Percentiles rank a stretch among this genome's conserved stretches.
Evolutionary conservation across 805 yeast genomes (phyloP).

Genomic region (Suhomyces tanzawaensis): DNA sequence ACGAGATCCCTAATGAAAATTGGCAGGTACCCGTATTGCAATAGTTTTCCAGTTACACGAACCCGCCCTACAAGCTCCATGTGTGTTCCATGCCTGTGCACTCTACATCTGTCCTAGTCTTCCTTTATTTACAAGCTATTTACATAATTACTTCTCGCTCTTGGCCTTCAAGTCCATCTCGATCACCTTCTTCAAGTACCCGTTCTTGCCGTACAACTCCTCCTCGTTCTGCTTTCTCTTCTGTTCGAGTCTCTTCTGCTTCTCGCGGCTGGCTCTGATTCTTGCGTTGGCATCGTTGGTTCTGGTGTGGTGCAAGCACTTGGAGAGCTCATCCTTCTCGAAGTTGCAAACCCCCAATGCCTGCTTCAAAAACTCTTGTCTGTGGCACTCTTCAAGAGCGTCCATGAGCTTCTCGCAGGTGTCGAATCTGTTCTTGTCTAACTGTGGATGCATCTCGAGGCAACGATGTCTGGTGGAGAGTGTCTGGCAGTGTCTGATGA

Average conservation of each 20-base stretch:
- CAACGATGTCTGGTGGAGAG: too few species aligned
- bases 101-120: not conserved
- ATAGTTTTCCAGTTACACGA: too few species aligned
- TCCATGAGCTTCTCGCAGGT: constrained; percentile 78
- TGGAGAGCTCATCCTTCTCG: constrained; percentile 72
- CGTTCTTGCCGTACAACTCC: constrained; percentile 77
- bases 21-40: too few species aligned
- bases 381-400: constrained; percentile 88
- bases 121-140: not conserved
- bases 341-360: constrained; percentile 83
- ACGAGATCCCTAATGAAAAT: too few species aligned
- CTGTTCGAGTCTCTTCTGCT: constrained; percentile 51
- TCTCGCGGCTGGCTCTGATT: constrained; percentile 52
- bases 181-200: constrained; percentile 61
- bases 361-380: constrained; percentile 60
- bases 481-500: too few species aligned
- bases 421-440: constrained; percentile 42
- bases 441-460: constrained; percentile 46
- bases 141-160: too few species aligned
- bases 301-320: constrained; percentile 80
- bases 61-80: too few species aligned
- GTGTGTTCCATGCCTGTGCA: too few species aligned
- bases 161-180: constrained; percentile 37
- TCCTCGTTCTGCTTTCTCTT: constrained; percentile 65
- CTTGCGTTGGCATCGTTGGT: constrained; percentile 57